A percentile compares a stretch with the other conserved stretches of the same genome.
Evolutionary conservation across 2,329 filamentous ascomycete genomes (phyloP).

Genomic region (Talaromyces sp.): DNA sequence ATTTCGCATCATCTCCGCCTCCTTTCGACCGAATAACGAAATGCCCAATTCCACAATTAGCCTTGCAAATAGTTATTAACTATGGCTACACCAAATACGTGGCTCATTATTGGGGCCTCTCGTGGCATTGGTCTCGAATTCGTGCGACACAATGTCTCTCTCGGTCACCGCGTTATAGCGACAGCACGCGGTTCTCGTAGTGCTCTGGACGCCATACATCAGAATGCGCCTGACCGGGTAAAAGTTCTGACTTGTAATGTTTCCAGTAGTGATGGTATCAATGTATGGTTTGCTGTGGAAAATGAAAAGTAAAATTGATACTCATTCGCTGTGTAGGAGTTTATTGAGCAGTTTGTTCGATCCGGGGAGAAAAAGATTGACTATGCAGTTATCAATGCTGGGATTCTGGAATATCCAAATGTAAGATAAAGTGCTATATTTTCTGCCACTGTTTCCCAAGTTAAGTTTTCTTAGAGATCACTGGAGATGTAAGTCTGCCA

Average conservation of each 20-base stretch:
- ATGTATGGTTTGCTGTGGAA: constrained; percentile 28
- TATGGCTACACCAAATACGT: constrained; percentile 15
- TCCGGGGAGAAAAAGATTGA: constrained; percentile 41
- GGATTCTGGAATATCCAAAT: constrained; percentile 54
- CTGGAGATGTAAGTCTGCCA: constrained; percentile 3
- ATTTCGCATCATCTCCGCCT: background rate
- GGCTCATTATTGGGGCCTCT: constrained; percentile 29
- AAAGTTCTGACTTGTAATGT: constrained; percentile 43
- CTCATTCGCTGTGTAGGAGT: background rate
- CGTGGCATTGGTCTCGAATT: constrained; percentile 47
- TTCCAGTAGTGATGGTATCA: constrained; percentile 49
- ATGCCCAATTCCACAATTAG: background rate
- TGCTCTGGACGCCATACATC: constrained; percentile 26
- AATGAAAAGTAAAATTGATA: background rate
- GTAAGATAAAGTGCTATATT: constrained; percentile 33
- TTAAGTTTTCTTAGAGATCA: background rate
- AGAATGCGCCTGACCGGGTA: constrained; percentile 39
- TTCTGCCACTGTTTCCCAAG: background rate
- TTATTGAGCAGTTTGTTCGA: constrained; percentile 27
- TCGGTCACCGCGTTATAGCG: constrained; percentile 48
- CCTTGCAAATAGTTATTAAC: background rate
- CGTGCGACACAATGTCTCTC: constrained; percentile 44
- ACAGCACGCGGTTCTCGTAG: constrained; percentile 45
- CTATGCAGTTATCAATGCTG: constrained; percentile 55
- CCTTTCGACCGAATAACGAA: background rate